Evolutionary conservation across 2,329 filamentous ascomycete genomes (phyloP).

Genomic region (Aspergillus japonicus): DNA sequence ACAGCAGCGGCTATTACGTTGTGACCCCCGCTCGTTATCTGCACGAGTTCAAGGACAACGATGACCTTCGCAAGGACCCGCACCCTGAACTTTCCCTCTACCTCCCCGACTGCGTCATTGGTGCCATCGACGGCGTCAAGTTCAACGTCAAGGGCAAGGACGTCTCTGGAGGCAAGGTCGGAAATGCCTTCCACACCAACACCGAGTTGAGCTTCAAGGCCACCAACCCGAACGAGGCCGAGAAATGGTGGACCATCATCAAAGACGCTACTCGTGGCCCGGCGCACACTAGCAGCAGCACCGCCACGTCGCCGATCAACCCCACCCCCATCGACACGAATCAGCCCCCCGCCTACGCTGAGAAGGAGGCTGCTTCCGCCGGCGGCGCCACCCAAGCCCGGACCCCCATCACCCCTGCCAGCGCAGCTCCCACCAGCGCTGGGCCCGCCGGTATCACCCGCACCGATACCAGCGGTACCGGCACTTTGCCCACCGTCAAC

Average conservation of each 20-base stretch:
- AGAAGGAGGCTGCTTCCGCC: slow-evolving; percentile 20
- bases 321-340: slow-evolving; percentile 12
- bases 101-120: slow-evolving; percentile 83
- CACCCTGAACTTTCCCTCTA: slow-evolving; percentile 85
- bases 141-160: slow-evolving; percentile 97
- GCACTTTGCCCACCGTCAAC: background rate
- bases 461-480: slow-evolving; percentile 9
- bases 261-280: slow-evolving; percentile 30
- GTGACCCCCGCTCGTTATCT: slow-evolving; percentile 84
- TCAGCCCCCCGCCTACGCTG: slow-evolving; percentile 28
- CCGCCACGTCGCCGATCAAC: slow-evolving; percentile 9
- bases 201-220: slow-evolving; percentile 88
- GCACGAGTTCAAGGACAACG: slow-evolving; percentile 94
- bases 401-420: slow-evolving; percentile 10
- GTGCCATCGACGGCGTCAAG: slow-evolving; percentile 70
- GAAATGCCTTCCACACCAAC: slow-evolving; percentile 74
- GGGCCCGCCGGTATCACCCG: slow-evolving; percentile 4
- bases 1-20: slow-evolving; percentile 81
- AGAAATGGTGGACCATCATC: slow-evolving; percentile 81
- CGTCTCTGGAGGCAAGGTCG: slow-evolving; percentile 70
- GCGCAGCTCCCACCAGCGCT: background rate
- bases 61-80: slow-evolving; percentile 59
- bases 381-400: background rate
- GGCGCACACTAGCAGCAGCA: background rate
- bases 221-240: slow-evolving; percentile 72